Evolutionary conservation across 306 rosid species (phyloP), one percentile per base, ranked within the genome.

Genomic region (Sesbania bispinosa): DNA sequence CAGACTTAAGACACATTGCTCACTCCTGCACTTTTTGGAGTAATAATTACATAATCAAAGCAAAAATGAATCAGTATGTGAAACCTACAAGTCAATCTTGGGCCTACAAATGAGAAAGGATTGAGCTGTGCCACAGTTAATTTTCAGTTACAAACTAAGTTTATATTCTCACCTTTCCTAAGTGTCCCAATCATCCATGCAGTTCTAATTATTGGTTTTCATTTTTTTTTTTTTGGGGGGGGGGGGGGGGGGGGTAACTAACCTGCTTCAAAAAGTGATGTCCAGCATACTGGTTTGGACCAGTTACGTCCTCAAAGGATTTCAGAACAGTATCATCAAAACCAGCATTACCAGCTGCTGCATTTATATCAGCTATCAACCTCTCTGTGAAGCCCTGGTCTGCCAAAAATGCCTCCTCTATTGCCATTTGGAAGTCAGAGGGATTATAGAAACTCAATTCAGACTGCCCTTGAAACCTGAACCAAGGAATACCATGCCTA

Each of bases 351-450:
- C 90, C 87, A 62, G 93, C 97, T 27, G 99, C 99, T 85, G 88
- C 76, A 75, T 88, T 92, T 84, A 95, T 95, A 82, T 95, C 99
- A 10, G 88, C 87, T 29, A 85, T 76, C 90, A 95, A 79, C 87
- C 86, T 95, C 92, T 95, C 99, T 0, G 90, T 86, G 83, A 81
- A 92, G 18, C 99, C 99, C 75, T 83, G 87, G 57, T 95, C 99
- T 32, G 94, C 97, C 87, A 95, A 81, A 83, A 91, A 88, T 21
- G 96, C 99, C 80, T 95, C 99, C 83, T 95, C 99, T 62, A 90
- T 72, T 46, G 99, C 97, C 87, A 82, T 84, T 84, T 86, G 92
- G 77, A 92, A 89, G 36, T 89, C 93, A 67, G 79, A 80, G 19
- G 90, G 81, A 55, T 71, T 81, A 82, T 86, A 86, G 76, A 26